These are phyloP conservation scores for Berberis vulgaris DNA, from an alignment of 164 flowering plant genomes.

Conservation along the genomic window DNA sequence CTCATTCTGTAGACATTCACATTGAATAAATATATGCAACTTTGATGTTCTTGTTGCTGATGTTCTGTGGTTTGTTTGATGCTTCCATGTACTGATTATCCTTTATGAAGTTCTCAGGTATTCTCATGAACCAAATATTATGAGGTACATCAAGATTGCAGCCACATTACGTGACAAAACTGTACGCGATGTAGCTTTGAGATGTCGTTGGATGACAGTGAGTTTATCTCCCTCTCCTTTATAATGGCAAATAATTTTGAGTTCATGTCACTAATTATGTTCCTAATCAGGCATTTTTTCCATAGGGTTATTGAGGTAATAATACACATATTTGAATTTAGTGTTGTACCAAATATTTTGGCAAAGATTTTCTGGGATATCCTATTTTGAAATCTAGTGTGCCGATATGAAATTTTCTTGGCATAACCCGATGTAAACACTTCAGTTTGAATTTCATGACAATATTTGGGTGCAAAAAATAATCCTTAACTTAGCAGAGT, in stretches of 20 bases:
- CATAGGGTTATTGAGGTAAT: background rate
- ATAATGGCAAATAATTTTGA: background rate
- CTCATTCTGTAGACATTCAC: too few relatives aligned
- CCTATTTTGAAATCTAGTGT: too few relatives aligned
- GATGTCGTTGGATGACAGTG: slow-evolving; percentile 95
- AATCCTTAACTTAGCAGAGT: too few relatives aligned
- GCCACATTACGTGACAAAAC: slow-evolving; percentile 74
- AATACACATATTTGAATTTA: too few relatives aligned
- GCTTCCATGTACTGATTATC: slow-evolving; percentile 8
- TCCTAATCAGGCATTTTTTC: background rate
- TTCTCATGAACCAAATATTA: slow-evolving; percentile 63
- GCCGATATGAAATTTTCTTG: too few relatives aligned
- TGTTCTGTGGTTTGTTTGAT: background rate
- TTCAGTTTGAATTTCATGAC: too few relatives aligned
- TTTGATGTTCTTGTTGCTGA: background rate
- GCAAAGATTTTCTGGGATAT: too few relatives aligned
- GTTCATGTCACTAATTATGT: too few relatives aligned
- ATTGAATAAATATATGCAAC: background rate
- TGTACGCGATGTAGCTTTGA: slow-evolving; percentile 92
- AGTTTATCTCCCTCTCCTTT: slow-evolving; percentile 17
- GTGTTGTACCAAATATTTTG: too few relatives aligned
- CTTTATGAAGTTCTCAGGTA: slow-evolving; percentile 33
- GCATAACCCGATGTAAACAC: too few relatives aligned
- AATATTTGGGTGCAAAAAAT: too few relatives aligned
- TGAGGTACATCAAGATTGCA: slow-evolving; percentile 85